A percentile compares a stretch with the other conserved stretches of the same genome.
phyloP scores from a whole-genome alignment of 2,329 filamentous ascomycete species.

The Samsoniella hepiali region DNA sequence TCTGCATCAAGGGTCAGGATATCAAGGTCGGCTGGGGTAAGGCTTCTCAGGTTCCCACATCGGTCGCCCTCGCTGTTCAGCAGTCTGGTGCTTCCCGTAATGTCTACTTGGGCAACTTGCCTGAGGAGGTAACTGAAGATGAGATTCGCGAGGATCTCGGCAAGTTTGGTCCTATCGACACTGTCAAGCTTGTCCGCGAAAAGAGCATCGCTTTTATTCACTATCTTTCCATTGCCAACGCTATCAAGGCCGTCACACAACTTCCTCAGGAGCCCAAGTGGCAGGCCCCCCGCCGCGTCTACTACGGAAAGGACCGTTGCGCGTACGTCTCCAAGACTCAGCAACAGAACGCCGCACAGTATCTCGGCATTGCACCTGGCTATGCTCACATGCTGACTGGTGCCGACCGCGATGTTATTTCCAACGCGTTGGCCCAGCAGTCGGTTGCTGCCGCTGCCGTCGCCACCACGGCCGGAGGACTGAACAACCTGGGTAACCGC shows the following conservation, averaged over 20 bases:
- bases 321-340: slow-evolving; percentile 99
- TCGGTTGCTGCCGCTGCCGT: slow-evolving; percentile 96
- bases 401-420: slow-evolving; percentile 93
- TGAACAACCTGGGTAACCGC: slow-evolving; percentile 95
- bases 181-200: slow-evolving; percentile 94
- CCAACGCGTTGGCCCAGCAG: slow-evolving; percentile 92
- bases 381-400: slow-evolving; percentile 96
- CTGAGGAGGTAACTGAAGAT: slow-evolving; percentile 86
- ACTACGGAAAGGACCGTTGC: slow-evolving; percentile 98
- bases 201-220: slow-evolving; percentile 98
- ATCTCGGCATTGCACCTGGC: slow-evolving; percentile 92
- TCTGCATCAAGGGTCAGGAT: slow-evolving; percentile 96
- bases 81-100: slow-evolving; percentile 96
- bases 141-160: slow-evolving; percentile 91
- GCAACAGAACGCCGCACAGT: slow-evolving; percentile 98
- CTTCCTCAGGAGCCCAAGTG: slow-evolving; percentile 95
- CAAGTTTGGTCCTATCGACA: slow-evolving; percentile 96
- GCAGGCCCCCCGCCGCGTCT: slow-evolving; percentile 92
- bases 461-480: slow-evolving; percentile 91
- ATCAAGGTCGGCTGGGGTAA: slow-evolving; percentile 99
- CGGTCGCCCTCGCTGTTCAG: slow-evolving; percentile 94
- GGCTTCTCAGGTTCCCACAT: slow-evolving; percentile 95
- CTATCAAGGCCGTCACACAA: slow-evolving; percentile 96
- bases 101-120: slow-evolving; percentile 90
- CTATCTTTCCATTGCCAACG: slow-evolving; percentile 95